These are phyloP conservation scores for Globisporangium cylindrosporum DNA, from an alignment of 352 stramenopile species.

Conservation along the genomic window DNA sequence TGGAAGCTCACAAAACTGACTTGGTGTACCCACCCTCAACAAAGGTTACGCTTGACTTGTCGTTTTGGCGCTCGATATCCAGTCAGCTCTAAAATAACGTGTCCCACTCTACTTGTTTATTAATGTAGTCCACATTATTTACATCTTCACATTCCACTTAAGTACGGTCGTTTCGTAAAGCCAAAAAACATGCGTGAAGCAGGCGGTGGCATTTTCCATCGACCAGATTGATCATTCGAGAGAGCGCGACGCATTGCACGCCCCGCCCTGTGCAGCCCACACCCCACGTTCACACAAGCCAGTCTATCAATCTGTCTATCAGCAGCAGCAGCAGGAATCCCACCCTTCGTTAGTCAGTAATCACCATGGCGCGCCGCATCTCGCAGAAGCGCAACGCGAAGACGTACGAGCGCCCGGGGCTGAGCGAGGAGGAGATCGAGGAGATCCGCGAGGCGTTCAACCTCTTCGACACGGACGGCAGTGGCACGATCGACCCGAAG, in stretches of 20 bases:
- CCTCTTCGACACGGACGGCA: slow-evolving; percentile 97
- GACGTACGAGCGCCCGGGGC: slow-evolving; percentile 86
- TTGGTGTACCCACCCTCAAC: neutral
- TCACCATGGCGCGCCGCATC: slow-evolving; percentile 58
- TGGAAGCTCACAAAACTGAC: neutral
- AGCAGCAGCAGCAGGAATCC: neutral
- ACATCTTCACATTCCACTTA: neutral
- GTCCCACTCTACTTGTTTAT: neutral
- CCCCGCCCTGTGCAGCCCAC: neutral
- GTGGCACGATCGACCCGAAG: slow-evolving; percentile 96
- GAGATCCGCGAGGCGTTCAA: slow-evolving; percentile 97
- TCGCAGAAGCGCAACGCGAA: slow-evolving; percentile 87
- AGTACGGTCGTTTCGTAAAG: neutral
- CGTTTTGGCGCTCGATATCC: neutral
- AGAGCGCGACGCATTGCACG: neutral
- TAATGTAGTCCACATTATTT: neutral
- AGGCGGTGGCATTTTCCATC: neutral
- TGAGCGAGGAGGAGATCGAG: slow-evolving; percentile 94
- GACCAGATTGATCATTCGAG: neutral
- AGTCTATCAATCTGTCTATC: too few relatives aligned
- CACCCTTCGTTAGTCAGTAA: neutral
- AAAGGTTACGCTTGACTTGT: neutral
- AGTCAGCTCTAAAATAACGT: neutral
- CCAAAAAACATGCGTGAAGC: neutral
- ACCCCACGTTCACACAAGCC: neutral